These are phyloP conservation scores for Solanum sitiens DNA, from an alignment of 257 asterid species.

Conservation along the genomic window DNA sequence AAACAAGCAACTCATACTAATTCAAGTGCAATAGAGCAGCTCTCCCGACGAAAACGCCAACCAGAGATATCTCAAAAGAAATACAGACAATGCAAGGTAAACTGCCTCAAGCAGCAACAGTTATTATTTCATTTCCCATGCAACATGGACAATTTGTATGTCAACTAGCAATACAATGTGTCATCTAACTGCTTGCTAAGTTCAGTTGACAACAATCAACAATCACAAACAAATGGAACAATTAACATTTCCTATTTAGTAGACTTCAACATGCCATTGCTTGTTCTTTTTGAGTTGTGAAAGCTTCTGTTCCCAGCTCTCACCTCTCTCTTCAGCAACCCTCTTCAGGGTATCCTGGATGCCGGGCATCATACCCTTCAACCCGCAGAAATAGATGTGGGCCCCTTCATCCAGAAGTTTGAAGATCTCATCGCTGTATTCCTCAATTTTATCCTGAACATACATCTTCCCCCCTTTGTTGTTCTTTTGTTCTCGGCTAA, in stretches of 20 bases:
- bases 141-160: neutral
- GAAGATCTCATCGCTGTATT: conserved; percentile 86
- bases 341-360: conserved; percentile 85
- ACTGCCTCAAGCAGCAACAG: neutral
- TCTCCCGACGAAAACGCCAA: neutral
- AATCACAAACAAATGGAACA: neutral
- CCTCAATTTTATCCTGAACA: conserved; percentile 93
- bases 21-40: neutral
- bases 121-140: neutral
- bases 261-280: conserved; percentile 97
- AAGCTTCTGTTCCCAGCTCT: conserved; percentile 86
- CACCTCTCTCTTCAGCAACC: conserved; percentile 83
- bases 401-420: conserved; percentile 79
- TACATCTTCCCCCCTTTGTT: conserved; percentile 90
- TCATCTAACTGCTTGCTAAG: neutral
- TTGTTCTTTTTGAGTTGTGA: conserved; percentile 81
- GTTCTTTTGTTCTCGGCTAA: conserved; percentile 88
- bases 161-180: neutral
- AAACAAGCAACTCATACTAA: neutral
- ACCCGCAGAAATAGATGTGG: conserved; percentile 91
- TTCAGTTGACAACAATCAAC: neutral
- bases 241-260: conserved; percentile 19
- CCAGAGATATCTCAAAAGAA: neutral
- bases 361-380: conserved; percentile 98
- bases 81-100: neutral